Conservation (phyloP, 2,329 filamentous ascomycete species). For the Ophiosphaerella herpotricha region DNA sequence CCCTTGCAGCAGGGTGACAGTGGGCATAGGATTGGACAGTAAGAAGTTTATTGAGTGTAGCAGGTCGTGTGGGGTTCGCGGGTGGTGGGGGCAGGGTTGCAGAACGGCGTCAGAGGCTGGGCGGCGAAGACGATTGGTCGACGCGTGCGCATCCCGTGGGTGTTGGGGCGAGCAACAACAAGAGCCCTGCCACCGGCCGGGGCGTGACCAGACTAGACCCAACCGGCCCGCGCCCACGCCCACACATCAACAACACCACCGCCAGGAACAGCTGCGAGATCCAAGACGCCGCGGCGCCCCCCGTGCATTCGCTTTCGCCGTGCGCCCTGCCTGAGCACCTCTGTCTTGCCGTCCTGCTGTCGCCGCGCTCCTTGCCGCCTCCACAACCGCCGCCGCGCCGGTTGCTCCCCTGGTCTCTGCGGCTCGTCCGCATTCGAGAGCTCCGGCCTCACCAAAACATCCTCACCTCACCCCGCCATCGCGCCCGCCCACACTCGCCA, state of each 20-base stretch:
- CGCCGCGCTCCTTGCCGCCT: background rate
- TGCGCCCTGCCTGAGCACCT: constrained; percentile 9
- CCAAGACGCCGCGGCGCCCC: too few relatives aligned
- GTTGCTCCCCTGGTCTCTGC: constrained; percentile 17
- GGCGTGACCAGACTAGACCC: constrained; percentile 22
- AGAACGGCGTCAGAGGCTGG: background rate
- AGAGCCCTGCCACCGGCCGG: background rate
- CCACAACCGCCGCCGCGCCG: constrained; percentile 7
- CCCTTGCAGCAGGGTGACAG: constrained; percentile 18
- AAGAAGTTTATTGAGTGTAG: constrained; percentile 5
- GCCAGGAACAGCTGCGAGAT: too few relatives aligned
- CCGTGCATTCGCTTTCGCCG: background rate
- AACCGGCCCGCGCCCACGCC: constrained; percentile 3
- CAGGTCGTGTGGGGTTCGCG: constrained; percentile 13
- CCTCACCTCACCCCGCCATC: constrained; percentile 17
- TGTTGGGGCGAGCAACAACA: constrained; percentile 29
- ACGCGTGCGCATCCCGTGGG: constrained; percentile 14
- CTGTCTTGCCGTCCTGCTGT: constrained; percentile 1
- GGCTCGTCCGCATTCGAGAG: constrained; percentile 8
- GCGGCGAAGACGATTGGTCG: constrained; percentile 17
- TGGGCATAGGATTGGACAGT: constrained; percentile 28
- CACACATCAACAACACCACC: background rate
- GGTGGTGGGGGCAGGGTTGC: constrained; percentile 4
- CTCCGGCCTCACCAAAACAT: constrained; percentile 16
- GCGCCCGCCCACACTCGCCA: constrained; percentile 5